These are phyloP conservation scores for Colletotrichum godetiae DNA, from an alignment of 2,329 filamentous ascomycete genomes.

Conservation along the genomic window DNA sequence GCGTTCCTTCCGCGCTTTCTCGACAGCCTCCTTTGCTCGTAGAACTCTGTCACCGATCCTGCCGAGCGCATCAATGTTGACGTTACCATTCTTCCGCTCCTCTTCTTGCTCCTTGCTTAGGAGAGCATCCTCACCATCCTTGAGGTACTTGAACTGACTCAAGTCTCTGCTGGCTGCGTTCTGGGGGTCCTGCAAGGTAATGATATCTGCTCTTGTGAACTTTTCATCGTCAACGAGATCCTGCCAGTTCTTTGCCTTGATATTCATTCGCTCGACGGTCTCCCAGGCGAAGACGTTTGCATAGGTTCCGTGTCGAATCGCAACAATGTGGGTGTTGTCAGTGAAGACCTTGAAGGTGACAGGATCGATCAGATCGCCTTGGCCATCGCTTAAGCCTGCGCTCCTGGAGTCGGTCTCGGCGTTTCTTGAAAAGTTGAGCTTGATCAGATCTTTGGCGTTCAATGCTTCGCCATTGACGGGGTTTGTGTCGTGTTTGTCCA, in stretches of 20 bases:
- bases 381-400: slow-evolving; percentile 60
- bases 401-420: slow-evolving; percentile 70
- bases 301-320: slow-evolving; percentile 80
- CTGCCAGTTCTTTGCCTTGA: slow-evolving; percentile 96
- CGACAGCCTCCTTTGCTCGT: slow-evolving; percentile 93
- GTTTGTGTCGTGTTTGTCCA: slow-evolving; percentile 93
- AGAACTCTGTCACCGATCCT: slow-evolving; percentile 84
- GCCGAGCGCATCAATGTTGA: slow-evolving; percentile 85
- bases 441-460: slow-evolving; percentile 85
- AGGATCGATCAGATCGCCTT: slow-evolving; percentile 90
- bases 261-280: slow-evolving; percentile 93
- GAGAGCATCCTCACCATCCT: slow-evolving; percentile 79
- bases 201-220: slow-evolving; percentile 91
- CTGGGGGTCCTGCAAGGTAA: slow-evolving; percentile 95
- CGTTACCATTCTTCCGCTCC: slow-evolving; percentile 72
- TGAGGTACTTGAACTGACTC: slow-evolving; percentile 87
- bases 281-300: slow-evolving; percentile 98
- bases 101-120: slow-evolving; percentile 77
- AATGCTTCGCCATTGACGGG: slow-evolving; percentile 86
- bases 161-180: slow-evolving; percentile 86
- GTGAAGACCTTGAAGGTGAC: slow-evolving; percentile 98
- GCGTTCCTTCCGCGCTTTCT: slow-evolving; percentile 83
- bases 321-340: slow-evolving; percentile 97
- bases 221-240: slow-evolving; percentile 89
- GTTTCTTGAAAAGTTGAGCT: slow-evolving; percentile 92